Conservation (phyloP, 768 basidiomycete species). For the Rhodotorula babjevae region DNA sequence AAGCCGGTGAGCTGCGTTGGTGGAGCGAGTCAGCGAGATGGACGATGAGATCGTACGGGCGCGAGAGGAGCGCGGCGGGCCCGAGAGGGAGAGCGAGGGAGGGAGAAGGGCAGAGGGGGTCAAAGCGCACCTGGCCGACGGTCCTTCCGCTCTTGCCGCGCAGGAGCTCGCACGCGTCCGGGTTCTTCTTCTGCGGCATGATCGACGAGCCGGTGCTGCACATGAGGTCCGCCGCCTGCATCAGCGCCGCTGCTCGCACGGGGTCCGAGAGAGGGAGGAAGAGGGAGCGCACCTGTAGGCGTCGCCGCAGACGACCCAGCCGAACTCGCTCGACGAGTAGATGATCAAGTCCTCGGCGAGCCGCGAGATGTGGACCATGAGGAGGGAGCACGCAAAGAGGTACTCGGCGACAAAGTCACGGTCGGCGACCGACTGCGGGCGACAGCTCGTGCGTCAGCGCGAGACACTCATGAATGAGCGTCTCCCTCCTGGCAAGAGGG, state of each 20-base stretch:
- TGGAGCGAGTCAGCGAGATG: not conserved
- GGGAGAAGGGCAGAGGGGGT: not conserved
- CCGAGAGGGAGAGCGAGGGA: not conserved
- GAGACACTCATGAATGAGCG: too few species aligned
- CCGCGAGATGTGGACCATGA: slow-evolving; percentile 88
- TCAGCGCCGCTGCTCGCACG: not conserved
- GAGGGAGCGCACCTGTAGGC: slow-evolving; percentile 72
- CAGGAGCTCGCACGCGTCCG: slow-evolving; percentile 89
- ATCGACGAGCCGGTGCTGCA: slow-evolving; percentile 93
- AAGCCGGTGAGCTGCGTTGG: slow-evolving; percentile 86
- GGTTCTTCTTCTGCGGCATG: slow-evolving; percentile 99
- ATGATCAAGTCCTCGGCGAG: slow-evolving; percentile 94
- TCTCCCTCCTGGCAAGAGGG: too few species aligned
- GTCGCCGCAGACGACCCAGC: slow-evolving; percentile 90
- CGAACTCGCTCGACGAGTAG: slow-evolving; percentile 95
- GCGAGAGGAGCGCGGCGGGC: too few species aligned
- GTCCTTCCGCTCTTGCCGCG: slow-evolving; percentile 92
- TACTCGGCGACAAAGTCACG: slow-evolving; percentile 97
- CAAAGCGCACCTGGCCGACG: slow-evolving; percentile 67
- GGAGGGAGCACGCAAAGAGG: slow-evolving; percentile 88
- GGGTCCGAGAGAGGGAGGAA: not conserved
- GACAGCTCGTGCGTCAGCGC: not conserved
- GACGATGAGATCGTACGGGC: too few species aligned
- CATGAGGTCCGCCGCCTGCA: not conserved
- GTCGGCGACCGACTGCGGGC: slow-evolving; percentile 71